Conservation (phyloP, 345 rosid species). For the Brassica napus region DNA sequence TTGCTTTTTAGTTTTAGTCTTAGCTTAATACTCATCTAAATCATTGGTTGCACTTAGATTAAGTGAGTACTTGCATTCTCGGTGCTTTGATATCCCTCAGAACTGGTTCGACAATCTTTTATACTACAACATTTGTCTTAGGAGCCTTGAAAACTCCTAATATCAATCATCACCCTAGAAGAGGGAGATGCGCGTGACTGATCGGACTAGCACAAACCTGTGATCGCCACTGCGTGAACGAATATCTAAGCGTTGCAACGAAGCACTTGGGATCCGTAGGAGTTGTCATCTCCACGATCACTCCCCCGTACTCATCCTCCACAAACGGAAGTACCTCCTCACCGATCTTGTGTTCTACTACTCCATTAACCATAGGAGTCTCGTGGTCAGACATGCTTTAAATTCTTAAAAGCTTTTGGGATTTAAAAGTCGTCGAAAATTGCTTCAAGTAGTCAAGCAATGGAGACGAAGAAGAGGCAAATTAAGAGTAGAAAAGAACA, state of each 20-base stretch:
- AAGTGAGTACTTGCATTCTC: too few species aligned
- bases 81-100: too few species aligned
- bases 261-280: constrained; percentile 49
- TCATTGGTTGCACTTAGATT: too few species aligned
- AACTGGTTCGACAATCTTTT: too few species aligned
- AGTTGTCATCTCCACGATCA: constrained; percentile 59
- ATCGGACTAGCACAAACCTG: constrained; percentile 42
- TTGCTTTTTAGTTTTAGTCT: too few species aligned
- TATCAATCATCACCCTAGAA: neutral
- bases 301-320: constrained; percentile 58
- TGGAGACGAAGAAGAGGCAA: neutral
- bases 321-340: constrained; percentile 47
- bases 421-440: neutral
- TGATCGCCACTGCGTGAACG: constrained; percentile 53
- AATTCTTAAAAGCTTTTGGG: neutral
- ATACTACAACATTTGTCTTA: too few species aligned
- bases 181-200: neutral
- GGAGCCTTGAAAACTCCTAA: too few species aligned
- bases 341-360: constrained; percentile 13
- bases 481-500: neutral
- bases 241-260: constrained; percentile 44
- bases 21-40: too few species aligned
- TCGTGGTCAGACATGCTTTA: constrained; percentile 27
- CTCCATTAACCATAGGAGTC: constrained; percentile 40
- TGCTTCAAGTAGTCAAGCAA: neutral